Base-by-base conservation (phyloP, 2,329 filamentous ascomycete species). In the Pseudodiploospora longispora region DNA sequence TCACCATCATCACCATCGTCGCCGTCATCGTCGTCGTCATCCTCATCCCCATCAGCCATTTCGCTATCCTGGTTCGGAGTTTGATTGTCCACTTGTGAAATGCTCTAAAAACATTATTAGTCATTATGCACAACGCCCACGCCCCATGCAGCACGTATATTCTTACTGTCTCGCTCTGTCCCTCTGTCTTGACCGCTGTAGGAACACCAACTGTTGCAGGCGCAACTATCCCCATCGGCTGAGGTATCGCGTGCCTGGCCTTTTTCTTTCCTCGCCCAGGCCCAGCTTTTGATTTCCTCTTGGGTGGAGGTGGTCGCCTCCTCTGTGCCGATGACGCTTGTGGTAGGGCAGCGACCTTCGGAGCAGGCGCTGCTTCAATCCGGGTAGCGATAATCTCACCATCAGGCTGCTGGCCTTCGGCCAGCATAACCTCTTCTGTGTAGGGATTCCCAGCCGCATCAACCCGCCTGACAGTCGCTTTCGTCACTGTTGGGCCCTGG, bases 361-460 rank as follows among this genome's bases (percentile, higher is more conserved):
- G 75, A 5, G 73, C 72, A 34, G 79, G 77, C 3, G 74, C 73
- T 0, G 71, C 64, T 32, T 80, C 70, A 10, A 79, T 67, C 6
- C 72, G 72, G 2, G 75, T 79, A 0, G 76, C 73, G 47, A 87
- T 78, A 41, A 95, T 82, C 59, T 95, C 89, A 45, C 88, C 88
- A 50, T 91, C 85, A 1, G 95, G 76, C 5, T 72, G 70, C 59
- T 93, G 85, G 1, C 88, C 89, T 46, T 91, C 85, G 5, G 81
- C 78, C 4, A 95, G 75, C 19, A 87, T 85, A 6, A 93, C 81
- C 56, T 94, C 87, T 61, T 93, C 88, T 2, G 91, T 82, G 48
- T 86, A 87, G 7, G 87, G 76, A 54, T 91, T 91, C 27, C 90
- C 90, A 1, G 80, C 79, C 4, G 83, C 82, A 59, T 95, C 87